phyloP scores from a whole-genome alignment of 1,284 basidiomycete species.

The Laetiporus sulphureus region DNA sequence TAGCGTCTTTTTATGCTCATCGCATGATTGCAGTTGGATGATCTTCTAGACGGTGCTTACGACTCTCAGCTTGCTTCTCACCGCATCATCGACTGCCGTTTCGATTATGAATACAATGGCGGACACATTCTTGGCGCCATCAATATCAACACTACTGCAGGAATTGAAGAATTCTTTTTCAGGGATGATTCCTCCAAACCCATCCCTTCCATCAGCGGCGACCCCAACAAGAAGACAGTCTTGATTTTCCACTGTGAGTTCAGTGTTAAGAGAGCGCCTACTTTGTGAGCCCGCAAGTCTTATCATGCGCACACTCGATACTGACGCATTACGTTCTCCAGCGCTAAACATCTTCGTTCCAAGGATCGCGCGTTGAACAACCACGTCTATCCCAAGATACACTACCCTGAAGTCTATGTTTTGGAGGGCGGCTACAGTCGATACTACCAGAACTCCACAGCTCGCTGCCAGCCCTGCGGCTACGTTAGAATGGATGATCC shows the following conservation, averaged over 20 bases:
- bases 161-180: conserved; percentile 80
- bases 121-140: conserved; percentile 91
- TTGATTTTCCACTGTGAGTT: conserved; percentile 99
- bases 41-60: conserved; percentile 70
- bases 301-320: conserved; percentile 14
- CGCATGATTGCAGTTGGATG: conserved; percentile 50
- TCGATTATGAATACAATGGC: conserved; percentile 94
- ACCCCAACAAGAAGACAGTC: conserved; percentile 69
- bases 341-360: conserved; percentile 88
- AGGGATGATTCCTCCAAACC: conserved; percentile 54
- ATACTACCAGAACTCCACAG: conserved; percentile 68
- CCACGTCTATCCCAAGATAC: conserved; percentile 85
- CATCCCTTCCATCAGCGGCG: conserved; percentile 76
- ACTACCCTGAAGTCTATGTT: conserved; percentile 96
- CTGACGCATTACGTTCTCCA: conserved; percentile 25
- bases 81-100: conserved; percentile 92
- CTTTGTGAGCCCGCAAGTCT: too few species aligned
- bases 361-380: conserved; percentile 87
- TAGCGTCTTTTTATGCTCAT: conserved; percentile 7
- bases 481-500: conserved; percentile 97
- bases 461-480: conserved; percentile 72
- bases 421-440: conserved; percentile 93
- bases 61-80: conserved; percentile 58
- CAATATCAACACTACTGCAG: conserved; percentile 83
- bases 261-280: conserved; percentile 90